A percentile compares a stretch with the other conserved stretches of the same genome.
Conservation (phyloP, 2,329 filamentous ascomycete species). For the Coccinonectria pachysandricola region DNA sequence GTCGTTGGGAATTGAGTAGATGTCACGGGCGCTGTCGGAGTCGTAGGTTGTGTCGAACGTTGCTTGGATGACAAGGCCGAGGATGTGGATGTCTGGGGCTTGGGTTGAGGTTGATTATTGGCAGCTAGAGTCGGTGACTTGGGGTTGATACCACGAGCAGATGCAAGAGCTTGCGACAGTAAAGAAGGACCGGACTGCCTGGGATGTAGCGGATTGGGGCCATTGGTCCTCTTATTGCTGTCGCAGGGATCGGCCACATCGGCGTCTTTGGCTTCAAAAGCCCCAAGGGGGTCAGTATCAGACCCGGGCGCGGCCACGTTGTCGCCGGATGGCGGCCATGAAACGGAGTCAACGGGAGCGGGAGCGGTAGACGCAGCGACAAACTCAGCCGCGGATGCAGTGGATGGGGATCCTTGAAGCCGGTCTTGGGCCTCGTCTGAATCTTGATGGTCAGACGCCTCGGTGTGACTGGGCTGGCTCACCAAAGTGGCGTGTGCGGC, state of each 20-base stretch:
- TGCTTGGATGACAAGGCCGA: no score
- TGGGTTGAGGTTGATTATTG: no score
- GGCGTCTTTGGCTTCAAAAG: no score
- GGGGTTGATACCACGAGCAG: slow-evolving; percentile 41
- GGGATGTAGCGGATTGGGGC: slow-evolving; percentile 25
- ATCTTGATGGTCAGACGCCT: slow-evolving; percentile 10
- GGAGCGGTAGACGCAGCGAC: slow-evolving; percentile 4
- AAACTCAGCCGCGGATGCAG: slow-evolving; percentile 8
- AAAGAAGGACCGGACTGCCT: slow-evolving; percentile 42
- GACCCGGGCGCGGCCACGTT: slow-evolving; percentile 17
- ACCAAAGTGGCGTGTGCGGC: slow-evolving; percentile 39
- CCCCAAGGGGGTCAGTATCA: slow-evolving; percentile 13
- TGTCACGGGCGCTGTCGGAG: background rate
- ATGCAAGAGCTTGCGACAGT: slow-evolving; percentile 47
- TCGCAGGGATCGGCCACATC: slow-evolving; percentile 13
- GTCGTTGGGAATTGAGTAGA: slow-evolving; percentile 1
- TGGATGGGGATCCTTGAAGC: no score
- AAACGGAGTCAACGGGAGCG: slow-evolving; percentile 7
- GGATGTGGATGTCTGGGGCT: no score
- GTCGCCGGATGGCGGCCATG: slow-evolving; percentile 12
- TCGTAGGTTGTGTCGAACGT: no score
- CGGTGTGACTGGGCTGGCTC: slow-evolving; percentile 19
- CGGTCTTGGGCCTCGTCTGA: no score
- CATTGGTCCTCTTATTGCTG: slow-evolving; percentile 37
- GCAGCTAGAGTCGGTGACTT: slow-evolving; percentile 4